Conservation (phyloP, 23 red algal species). For the Agarophyton chilense region DNA sequence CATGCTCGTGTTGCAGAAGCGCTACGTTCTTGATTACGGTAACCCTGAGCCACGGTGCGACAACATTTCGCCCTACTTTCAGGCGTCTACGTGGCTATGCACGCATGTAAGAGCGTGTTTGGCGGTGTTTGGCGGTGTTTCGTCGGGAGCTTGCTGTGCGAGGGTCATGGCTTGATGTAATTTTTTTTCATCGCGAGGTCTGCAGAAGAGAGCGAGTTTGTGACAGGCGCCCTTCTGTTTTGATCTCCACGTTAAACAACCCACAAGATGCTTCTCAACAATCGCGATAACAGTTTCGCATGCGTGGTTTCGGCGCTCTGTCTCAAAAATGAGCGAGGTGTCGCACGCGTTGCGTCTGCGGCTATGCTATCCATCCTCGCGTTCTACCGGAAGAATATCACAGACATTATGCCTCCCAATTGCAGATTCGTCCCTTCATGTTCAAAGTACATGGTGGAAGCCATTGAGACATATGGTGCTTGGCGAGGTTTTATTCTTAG, state of each 20-base stretch:
- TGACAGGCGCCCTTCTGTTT: not conserved
- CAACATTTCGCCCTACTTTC: too few species aligned
- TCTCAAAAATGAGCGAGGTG: not conserved
- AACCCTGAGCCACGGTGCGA: too few species aligned
- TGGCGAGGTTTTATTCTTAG: conserved; percentile 74
- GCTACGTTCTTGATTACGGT: too few species aligned
- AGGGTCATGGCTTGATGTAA: too few species aligned
- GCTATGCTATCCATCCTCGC: conserved; percentile 58
- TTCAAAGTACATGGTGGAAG: conserved; percentile 77
- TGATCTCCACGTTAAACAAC: not conserved
- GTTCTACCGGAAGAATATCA: conserved; percentile 69
- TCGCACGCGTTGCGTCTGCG: conserved; percentile 10
- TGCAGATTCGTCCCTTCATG: conserved; percentile 89
- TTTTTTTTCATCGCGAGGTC: too few species aligned
- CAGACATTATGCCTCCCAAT: conserved; percentile 59
- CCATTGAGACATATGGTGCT: conserved; percentile 71
- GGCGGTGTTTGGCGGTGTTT: too few species aligned
- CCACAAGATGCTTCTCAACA: not conserved
- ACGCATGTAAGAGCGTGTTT: too few species aligned
- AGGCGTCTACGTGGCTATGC: too few species aligned
- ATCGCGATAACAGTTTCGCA: not conserved
- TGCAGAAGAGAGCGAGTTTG: too few species aligned
- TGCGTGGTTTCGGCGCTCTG: not conserved
- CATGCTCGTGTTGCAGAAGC: too few species aligned
- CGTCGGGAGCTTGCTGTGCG: too few species aligned